These are phyloP conservation scores for Teunomyces lycoperdinae DNA, from an alignment of 805 yeast species.

Conservation along the genomic window DNA sequence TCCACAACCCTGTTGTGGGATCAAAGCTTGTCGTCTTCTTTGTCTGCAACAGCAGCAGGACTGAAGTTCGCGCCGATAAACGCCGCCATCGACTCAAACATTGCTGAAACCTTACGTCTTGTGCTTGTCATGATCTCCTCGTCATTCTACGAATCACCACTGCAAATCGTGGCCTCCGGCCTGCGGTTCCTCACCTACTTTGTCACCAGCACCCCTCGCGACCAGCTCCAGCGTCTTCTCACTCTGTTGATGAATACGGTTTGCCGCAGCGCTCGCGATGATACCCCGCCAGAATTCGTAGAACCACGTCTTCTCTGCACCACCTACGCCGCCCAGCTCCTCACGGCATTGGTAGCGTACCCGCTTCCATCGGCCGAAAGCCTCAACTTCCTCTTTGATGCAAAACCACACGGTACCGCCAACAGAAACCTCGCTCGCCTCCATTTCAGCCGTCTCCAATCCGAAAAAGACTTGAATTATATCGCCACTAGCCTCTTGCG, in stretches of 20 bases:
- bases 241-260: conserved; percentile 59
- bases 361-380: conserved; percentile 50
- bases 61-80: conserved; percentile 22
- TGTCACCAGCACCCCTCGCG: conserved; percentile 48
- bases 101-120: conserved; percentile 65
- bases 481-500: conserved; percentile 47
- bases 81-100: conserved; percentile 50
- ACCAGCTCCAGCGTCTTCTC: conserved; percentile 29
- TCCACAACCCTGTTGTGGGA: conserved; percentile 9
- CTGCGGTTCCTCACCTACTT: conserved; percentile 59
- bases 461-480: conserved; percentile 52
- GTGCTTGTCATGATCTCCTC: conserved; percentile 60
- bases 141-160: conserved; percentile 50
- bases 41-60: too few relatives aligned
- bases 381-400: conserved; percentile 34
- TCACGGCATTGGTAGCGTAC: conserved; percentile 60
- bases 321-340: conserved; percentile 57
- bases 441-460: conserved; percentile 51
- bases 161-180: conserved; percentile 47
- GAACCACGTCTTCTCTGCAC: conserved; percentile 48
- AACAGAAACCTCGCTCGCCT: conserved; percentile 50
- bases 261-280: conserved; percentile 39
- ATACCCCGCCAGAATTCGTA: conserved; percentile 17
- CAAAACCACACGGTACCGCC: conserved; percentile 23
- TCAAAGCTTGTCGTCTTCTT: conserved; percentile 5